A percentile compares a stretch with the other conserved stretches of the same genome.
These are phyloP conservation scores for Pseudopithomyces maydicus DNA, from an alignment of 2,329 filamentous ascomycete genomes.

Conservation along the genomic window DNA sequence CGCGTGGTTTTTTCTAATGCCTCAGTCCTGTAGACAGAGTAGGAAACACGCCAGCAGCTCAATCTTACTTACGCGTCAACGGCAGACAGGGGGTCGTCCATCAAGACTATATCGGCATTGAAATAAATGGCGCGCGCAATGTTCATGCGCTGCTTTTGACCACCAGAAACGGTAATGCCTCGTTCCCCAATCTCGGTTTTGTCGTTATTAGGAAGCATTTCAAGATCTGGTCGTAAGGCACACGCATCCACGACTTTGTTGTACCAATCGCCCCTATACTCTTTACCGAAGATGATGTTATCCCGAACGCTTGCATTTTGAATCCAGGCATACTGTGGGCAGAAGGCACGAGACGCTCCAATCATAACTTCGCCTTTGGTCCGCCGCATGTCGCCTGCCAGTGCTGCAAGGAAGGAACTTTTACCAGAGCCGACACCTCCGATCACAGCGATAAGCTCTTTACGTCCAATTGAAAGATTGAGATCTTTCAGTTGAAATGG, in stretches of 20 bases:
- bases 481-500: slow-evolving; percentile 76
- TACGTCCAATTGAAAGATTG: slow-evolving; percentile 69
- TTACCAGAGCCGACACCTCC: slow-evolving; percentile 90
- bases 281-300: slow-evolving; percentile 90
- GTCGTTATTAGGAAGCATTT: slow-evolving; percentile 91
- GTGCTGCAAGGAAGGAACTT: slow-evolving; percentile 81
- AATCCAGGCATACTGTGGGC: slow-evolving; percentile 97
- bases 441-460: slow-evolving; percentile 84
- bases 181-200: slow-evolving; percentile 92
- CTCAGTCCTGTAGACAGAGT: too few relatives aligned
- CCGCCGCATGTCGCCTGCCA: slow-evolving; percentile 93
- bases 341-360: slow-evolving; percentile 84
- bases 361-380: slow-evolving; percentile 75
- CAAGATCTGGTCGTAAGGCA: slow-evolving; percentile 81
- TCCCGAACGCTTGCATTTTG: slow-evolving; percentile 86
- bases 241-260: slow-evolving; percentile 83
- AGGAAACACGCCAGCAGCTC: too few relatives aligned
- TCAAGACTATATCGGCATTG: slow-evolving; percentile 65
- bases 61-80: slow-evolving; percentile 29
- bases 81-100: slow-evolving; percentile 67
- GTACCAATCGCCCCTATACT: slow-evolving; percentile 76
- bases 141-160: slow-evolving; percentile 93
- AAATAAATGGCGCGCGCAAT: slow-evolving; percentile 81
- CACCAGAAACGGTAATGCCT: slow-evolving; percentile 92
- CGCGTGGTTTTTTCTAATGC: too few relatives aligned